A percentile compares a stretch with the other conserved stretches of the same genome.
These are phyloP conservation scores for Xylaria sp. DNA, from an alignment of 2,329 filamentous ascomycete species.

Conservation along the genomic window DNA sequence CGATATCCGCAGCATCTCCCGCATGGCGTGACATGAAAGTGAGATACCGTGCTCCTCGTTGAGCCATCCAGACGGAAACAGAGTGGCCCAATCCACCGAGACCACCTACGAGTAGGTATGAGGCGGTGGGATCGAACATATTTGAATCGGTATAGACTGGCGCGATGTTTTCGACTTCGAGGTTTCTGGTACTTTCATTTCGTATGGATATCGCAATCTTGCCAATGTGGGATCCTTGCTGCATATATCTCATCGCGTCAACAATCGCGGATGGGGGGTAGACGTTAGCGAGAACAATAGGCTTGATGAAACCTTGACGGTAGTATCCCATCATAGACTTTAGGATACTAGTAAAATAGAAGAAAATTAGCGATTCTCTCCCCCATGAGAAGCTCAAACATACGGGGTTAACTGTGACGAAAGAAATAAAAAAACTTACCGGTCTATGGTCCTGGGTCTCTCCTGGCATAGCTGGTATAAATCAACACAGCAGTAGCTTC, in stretches of 20 bases:
- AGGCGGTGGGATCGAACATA: conserved; percentile 10
- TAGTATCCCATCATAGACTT: conserved; percentile 3
- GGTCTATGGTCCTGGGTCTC: neutral
- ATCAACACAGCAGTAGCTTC: conserved; percentile 52
- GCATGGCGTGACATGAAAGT: conserved; percentile 35
- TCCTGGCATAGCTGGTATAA: conserved; percentile 27
- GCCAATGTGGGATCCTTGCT: conserved; percentile 1
- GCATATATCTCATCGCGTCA: neutral
- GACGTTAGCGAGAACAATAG: neutral
- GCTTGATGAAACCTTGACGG: neutral
- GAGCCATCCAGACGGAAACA: conserved; percentile 38
- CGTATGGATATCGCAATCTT: neutral
- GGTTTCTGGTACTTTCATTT: no score
- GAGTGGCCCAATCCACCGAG: conserved; percentile 41
- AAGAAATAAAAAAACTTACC: neutral
- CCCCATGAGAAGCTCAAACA: neutral
- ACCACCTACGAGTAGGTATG: conserved; percentile 42
- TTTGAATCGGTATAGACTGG: no score
- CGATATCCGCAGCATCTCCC: conserved; percentile 6
- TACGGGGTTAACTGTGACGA: neutral
- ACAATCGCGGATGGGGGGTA: neutral
- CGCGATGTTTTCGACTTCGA: no score
- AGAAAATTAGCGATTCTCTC: no score
- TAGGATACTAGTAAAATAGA: neutral
- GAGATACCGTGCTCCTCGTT: conserved; percentile 29